Evolutionary conservation across 176 grass and related monocot species (phyloP).

Genomic region (Saccharum spontaneum): DNA sequence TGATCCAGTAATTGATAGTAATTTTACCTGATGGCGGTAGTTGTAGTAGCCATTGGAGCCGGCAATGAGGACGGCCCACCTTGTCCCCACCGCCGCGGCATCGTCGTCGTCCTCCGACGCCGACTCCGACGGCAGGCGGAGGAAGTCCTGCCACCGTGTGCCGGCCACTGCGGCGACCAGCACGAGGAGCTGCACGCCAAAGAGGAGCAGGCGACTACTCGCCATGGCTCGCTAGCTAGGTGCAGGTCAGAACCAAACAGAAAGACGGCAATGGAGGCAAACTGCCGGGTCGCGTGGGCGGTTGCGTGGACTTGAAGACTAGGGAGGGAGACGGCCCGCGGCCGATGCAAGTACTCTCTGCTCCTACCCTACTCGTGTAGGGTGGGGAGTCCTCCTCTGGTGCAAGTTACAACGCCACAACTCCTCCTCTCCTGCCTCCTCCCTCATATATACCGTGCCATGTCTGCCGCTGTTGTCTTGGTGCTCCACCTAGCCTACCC

Average conservation of each 20-base stretch:
- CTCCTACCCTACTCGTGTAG: too few relatives aligned
- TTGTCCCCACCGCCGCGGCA: slow-evolving; percentile 32
- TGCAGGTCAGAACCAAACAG: too few relatives aligned
- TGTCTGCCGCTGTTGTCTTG: too few relatives aligned
- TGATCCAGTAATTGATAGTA: background rate
- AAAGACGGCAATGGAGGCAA: too few relatives aligned
- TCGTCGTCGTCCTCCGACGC: background rate
- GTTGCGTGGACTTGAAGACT: too few relatives aligned
- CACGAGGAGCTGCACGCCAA: slow-evolving; percentile 15
- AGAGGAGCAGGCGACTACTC: background rate
- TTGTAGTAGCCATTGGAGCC: slow-evolving; percentile 73
- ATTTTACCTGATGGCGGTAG: slow-evolving; percentile 70
- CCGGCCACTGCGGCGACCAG: slow-evolving; percentile 8
- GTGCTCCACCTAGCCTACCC: too few relatives aligned
- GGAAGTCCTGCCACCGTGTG: slow-evolving; percentile 33
- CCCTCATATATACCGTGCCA: too few relatives aligned
- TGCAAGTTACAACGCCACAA: background rate
- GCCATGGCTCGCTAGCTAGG: background rate
- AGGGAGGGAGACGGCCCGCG: too few relatives aligned
- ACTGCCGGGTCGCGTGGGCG: too few relatives aligned
- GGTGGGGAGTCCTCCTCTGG: too few relatives aligned
- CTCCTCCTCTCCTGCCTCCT: background rate
- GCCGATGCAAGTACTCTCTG: too few relatives aligned
- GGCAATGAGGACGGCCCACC: slow-evolving; percentile 85
- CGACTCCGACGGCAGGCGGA: slow-evolving; percentile 59